Evolutionary conservation across 2,329 filamentous ascomycete genomes (phyloP).

Genomic region (Trichoderma sp.): DNA sequence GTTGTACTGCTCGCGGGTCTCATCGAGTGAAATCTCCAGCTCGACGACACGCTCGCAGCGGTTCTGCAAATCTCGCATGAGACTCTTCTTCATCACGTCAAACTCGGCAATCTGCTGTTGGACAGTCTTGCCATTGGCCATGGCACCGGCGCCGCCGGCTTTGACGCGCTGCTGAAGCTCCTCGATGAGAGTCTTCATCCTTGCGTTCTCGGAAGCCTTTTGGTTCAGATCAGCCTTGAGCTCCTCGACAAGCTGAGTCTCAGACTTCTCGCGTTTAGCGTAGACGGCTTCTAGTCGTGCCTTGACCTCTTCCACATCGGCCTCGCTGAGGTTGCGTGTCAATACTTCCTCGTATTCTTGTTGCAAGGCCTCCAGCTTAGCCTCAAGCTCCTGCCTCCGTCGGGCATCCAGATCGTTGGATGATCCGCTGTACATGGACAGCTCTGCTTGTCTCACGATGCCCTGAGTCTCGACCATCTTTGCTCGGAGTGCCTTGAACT

Average conservation of each 20-base stretch:
- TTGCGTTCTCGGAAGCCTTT: constrained; percentile 79
- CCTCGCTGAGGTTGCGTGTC: constrained; percentile 73
- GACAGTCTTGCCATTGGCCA: constrained; percentile 83
- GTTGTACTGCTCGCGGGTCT: constrained; percentile 98
- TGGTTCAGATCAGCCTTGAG: constrained; percentile 74
- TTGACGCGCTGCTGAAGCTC: constrained; percentile 76
- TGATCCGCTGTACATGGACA: constrained; percentile 73
- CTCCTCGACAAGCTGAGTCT: constrained; percentile 72
- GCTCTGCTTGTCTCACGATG: constrained; percentile 87
- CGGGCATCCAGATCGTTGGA: constrained; percentile 66
- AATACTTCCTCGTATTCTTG: constrained; percentile 83
- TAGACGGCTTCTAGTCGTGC: constrained; percentile 75
- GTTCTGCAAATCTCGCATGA: constrained; percentile 98
- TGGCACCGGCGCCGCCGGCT: constrained; percentile 58
- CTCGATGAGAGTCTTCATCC: constrained; percentile 78
- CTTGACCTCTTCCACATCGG: constrained; percentile 84
- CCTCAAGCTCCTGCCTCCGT: constrained; percentile 74
- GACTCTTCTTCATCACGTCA: constrained; percentile 98
- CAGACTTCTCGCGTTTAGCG: constrained; percentile 70
- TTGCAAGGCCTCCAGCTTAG: constrained; percentile 72
- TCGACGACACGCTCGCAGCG: constrained; percentile 97
- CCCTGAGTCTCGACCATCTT: constrained; percentile 87
- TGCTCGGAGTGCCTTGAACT: constrained; percentile 74
- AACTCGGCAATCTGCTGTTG: constrained; percentile 99
- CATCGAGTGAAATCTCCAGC: constrained; percentile 94